Evolutionary conservation across 257 asterid genomes (phyloP), one percentile per base, ranked within the genome.

Genomic region (Nicotiana obtusifolia): DNA sequence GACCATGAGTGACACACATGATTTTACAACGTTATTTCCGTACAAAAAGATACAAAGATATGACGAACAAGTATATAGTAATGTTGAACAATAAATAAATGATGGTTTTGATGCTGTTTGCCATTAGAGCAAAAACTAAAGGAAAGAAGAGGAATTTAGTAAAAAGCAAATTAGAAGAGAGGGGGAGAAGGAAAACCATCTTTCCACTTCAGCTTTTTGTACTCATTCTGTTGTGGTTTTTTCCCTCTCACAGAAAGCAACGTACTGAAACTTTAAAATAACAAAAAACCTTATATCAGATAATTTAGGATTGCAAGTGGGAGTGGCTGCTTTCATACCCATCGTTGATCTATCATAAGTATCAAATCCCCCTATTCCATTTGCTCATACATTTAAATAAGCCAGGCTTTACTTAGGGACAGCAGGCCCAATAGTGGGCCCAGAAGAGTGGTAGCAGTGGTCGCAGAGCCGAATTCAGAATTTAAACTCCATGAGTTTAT

Each of bases 131-230:
- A 60, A 57, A 57, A 33, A 78, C 41, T 35, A 31, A 52, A 28
- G 28, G 7, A 11, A 53, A 49, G 15, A 20, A 20, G 31, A 30
- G 37, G 37, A 68, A 41, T 79, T 79, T 37, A 37, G 52, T 33
- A 22, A 14, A 20, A 60, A 66, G 44, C 35, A 64, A 77, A 83
- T 37, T 37, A 8, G 82, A 64, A 44, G 52, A 24, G 54, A 14
- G 5, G 31, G 13, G 16, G 56, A 41, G 35, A 2, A 0, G 64
- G 20, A 37, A 78, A 78, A 78, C 28, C 80, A 71, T 81, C 86
- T 65, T 80, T 61, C 84, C 83, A 76, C 78, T 75, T 59, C 31
- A 76, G 66, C 62, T 80, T 78, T 86, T 84, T 49, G 84, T 84
- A 75, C 52, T 77, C 59, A 80, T 81, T 78, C 76, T 82, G 71